phyloP scores from a whole-genome alignment of 306 rosid genomes.

The Quercus engelmannii region DNA sequence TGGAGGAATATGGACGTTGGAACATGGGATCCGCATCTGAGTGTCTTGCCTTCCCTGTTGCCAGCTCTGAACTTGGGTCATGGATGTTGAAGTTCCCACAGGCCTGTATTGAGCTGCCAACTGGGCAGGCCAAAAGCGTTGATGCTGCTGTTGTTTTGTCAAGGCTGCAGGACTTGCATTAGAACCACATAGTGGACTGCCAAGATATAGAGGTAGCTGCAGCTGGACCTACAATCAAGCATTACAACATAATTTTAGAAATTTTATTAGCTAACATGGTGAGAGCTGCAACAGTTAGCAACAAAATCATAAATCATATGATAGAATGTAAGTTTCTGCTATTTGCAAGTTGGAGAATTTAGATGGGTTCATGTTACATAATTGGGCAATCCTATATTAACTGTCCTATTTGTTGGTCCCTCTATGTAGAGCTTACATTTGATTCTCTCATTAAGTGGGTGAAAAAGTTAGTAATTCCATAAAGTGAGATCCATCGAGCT shows the following conservation, averaged over 20 bases:
- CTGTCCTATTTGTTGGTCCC: neutral
- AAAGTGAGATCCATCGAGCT: neutral
- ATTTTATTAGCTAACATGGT: neutral
- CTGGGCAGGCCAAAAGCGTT: slow-evolving; percentile 46
- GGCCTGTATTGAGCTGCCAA: slow-evolving; percentile 42
- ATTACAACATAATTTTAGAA: slow-evolving; percentile 8
- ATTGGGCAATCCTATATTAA: neutral
- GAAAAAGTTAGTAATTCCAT: neutral
- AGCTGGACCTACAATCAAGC: slow-evolving; percentile 38
- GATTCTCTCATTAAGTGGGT: neutral
- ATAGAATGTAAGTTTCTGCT: neutral
- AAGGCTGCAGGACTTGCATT: slow-evolving; percentile 30
- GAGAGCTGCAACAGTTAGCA: neutral
- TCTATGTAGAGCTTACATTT: neutral
- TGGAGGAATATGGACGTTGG: slow-evolving; percentile 31
- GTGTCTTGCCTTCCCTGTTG: slow-evolving; percentile 46
- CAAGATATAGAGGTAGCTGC: slow-evolving; percentile 47
- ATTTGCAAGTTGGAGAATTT: neutral
- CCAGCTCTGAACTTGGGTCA: slow-evolving; percentile 46
- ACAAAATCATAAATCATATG: neutral
- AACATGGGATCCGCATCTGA: slow-evolving; percentile 11
- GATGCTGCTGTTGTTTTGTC: slow-evolving; percentile 27
- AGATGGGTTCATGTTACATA: neutral
- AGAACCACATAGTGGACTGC: slow-evolving; percentile 30
- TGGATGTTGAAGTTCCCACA: slow-evolving; percentile 19